These are phyloP conservation scores for Fusarium anguioides DNA, from an alignment of 2,329 filamentous ascomycete genomes.

Conservation along the genomic window DNA sequence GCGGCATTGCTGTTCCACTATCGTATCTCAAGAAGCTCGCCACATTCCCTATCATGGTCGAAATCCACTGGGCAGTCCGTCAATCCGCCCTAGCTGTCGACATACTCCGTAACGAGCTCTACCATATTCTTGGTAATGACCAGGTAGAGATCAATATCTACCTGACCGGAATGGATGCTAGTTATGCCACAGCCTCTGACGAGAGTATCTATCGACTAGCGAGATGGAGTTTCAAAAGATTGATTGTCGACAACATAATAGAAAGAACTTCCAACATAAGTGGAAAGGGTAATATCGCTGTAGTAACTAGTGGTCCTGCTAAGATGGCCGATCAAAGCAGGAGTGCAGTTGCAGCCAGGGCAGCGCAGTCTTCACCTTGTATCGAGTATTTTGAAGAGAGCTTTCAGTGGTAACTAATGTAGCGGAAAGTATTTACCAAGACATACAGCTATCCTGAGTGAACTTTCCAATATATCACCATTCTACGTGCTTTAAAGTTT, in stretches of 20 bases:
- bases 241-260: neutral
- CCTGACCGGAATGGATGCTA: neutral
- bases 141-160: neutral
- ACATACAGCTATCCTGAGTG: too few species aligned
- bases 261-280: neutral
- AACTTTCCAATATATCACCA: too few species aligned
- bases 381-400: slow-evolving; percentile 25
- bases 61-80: slow-evolving; percentile 17
- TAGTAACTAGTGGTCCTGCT: slow-evolving; percentile 14
- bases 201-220: neutral
- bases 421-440: too few species aligned
- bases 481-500: too few species aligned
- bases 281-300: neutral
- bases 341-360: neutral
- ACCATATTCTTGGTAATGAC: neutral
- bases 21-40: slow-evolving; percentile 3
- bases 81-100: neutral
- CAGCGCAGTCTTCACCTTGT: neutral
- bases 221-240: neutral
- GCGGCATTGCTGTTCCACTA: slow-evolving; percentile 4
- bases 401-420: slow-evolving; percentile 7
- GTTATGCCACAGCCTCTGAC: neutral
- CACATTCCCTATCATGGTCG: neutral
- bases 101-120: neutral
- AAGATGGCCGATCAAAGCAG: slow-evolving; percentile 24